Conservation (phyloP, 495 filamentous ascomycete species). For the Penicillium macrosclerotiorum region DNA sequence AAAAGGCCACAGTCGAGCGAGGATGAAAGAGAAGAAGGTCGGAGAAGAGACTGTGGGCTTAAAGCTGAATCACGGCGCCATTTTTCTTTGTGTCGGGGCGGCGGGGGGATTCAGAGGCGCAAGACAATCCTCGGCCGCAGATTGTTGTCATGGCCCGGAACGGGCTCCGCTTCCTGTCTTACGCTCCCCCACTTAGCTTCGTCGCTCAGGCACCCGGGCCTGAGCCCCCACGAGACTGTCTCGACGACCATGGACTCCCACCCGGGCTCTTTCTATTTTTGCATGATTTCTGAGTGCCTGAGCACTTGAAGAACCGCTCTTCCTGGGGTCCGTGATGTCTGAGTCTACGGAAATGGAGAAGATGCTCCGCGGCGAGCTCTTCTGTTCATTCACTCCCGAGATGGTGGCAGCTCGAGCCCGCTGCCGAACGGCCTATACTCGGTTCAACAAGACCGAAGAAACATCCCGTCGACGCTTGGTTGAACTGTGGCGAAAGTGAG, state of each 20-base stretch:
- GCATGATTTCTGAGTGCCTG: neutral
- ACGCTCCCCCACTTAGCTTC: neutral
- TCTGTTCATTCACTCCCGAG: slow-evolving; percentile 53
- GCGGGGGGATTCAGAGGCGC: neutral
- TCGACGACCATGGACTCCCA: neutral
- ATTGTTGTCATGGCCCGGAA: neutral
- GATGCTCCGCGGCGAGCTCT: slow-evolving; percentile 44
- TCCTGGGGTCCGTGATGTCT: slow-evolving; percentile 7
- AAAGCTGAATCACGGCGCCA: neutral
- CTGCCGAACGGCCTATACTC: slow-evolving; percentile 56
- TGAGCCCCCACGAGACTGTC: neutral
- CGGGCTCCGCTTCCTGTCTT: neutral
- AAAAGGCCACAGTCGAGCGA: no score
- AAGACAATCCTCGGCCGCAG: slow-evolving; percentile 1
- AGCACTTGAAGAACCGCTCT: neutral
- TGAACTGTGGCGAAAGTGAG: slow-evolving; percentile 75
- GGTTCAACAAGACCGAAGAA: slow-evolving; percentile 62
- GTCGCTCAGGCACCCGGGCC: slow-evolving; percentile 2
- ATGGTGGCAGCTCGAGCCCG: slow-evolving; percentile 54
- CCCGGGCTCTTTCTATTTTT: neutral
- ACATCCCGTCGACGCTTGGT: slow-evolving; percentile 55
- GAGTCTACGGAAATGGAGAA: slow-evolving; percentile 31
- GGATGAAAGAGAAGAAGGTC: no score
- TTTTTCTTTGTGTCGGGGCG: slow-evolving; percentile 2
- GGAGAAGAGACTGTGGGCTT: neutral